Conservation (phyloP, 495 filamentous ascomycete species). For the Pseudevernia furfuracea region DNA sequence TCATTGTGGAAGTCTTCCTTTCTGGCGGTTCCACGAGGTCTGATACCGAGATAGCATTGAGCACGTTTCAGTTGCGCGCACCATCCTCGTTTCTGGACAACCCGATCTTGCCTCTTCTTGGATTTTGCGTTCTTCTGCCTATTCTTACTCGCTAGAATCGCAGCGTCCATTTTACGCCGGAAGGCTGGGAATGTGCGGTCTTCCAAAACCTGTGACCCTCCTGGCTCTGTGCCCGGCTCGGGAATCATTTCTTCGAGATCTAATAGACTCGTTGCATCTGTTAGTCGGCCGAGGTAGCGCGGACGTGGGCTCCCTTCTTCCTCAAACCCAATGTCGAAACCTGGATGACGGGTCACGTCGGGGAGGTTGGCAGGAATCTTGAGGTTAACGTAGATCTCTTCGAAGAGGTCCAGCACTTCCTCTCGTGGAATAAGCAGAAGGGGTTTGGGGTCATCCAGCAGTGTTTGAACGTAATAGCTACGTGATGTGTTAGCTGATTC, state of each 20-base stretch:
- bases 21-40: conserved; percentile 26
- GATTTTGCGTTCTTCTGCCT: conserved; percentile 41
- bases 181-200: conserved; percentile 39
- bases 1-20: conserved; percentile 20
- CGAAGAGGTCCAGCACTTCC: conserved; percentile 54
- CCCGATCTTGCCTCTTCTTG: conserved; percentile 44
- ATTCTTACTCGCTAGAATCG: conserved; percentile 36
- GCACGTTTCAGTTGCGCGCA: conserved; percentile 47
- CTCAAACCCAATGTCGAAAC: conserved; percentile 52
- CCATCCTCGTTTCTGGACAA: conserved; percentile 41
- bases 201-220: conserved; percentile 19
- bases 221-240: conserved; percentile 4
- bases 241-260: conserved; percentile 34
- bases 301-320: conserved; percentile 51
- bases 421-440: conserved; percentile 55
- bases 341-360: conserved; percentile 33
- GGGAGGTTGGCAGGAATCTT: conserved; percentile 45
- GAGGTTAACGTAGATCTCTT: conserved; percentile 50
- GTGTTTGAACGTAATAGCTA: conserved; percentile 63
- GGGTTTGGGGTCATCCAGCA: conserved; percentile 38
- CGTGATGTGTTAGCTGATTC: background rate
- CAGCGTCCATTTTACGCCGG: conserved; percentile 40
- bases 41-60: conserved; percentile 63
- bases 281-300: conserved; percentile 53
- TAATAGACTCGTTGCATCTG: conserved; percentile 31